Evolutionary conservation across 768 basidiomycete species (phyloP), one percentile per base, ranked within the genome.

Genomic region (Russula griseocarnosa): DNA sequence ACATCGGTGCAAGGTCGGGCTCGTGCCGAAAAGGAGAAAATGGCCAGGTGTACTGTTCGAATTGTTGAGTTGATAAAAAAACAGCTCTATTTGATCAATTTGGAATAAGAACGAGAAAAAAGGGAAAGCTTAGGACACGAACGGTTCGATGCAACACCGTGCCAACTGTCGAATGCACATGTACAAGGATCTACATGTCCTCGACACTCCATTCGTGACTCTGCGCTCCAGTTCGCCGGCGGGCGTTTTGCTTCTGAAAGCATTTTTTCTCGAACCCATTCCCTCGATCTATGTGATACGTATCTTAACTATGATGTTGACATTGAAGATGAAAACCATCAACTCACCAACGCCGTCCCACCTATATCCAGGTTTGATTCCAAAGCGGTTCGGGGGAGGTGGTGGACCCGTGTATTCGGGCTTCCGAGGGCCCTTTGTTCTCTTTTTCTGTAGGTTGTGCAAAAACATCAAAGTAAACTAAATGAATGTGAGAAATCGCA

Each of bases 331-430:
- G 9, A 44, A 32, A 55, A 24, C n/a, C 28, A 52, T 22, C 59
- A 11, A 79, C 82, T 67, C 66, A 93, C 95, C 95, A 67, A 98
- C 97, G 32, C 97, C 97, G 73, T 99, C 97, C 97, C 97, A 99
- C 72, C 96, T 81, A 73, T 94, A 93, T 0, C 97, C 97, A 28
- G 97, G 97, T 67, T 83, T 88, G 67, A 99, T 98, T 26, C 89
- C 88, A 73, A 96, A 98, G 8, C 97, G 86, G 76, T 99, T 98
- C 9, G 96, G 95, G 16, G 94, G 88, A 1, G 92, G 92, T 0
- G 88, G 83, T 0, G 95, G 92, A 14, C 95, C 94, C 20, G 75
- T 79, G 73, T 98, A 98, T 73, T 88, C 86, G 10, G 96, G 97
- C 75, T 81, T 86, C 58, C 83, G 83, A 2, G 92, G 87, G 0